Conservation (phyloP, 2,329 filamentous ascomycete species). For the Xylaria sp. region DNA sequence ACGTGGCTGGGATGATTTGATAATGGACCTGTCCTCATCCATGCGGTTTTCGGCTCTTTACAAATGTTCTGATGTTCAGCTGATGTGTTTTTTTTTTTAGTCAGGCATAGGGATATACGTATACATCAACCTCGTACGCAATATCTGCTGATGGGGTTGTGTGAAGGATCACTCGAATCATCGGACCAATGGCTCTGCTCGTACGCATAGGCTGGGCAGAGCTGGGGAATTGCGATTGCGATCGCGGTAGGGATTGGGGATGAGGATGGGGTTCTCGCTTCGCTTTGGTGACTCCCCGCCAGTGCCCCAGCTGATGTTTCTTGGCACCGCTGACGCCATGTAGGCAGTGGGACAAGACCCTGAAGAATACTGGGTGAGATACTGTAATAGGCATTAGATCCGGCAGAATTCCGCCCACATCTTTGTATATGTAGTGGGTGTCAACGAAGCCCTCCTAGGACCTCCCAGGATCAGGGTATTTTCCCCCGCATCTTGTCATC, state of each 20-base stretch:
- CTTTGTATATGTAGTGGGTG: too few species aligned
- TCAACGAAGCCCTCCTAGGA: neutral
- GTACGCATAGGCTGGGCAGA: too few species aligned
- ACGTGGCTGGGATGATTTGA: too few species aligned
- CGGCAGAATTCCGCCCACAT: slow-evolving; percentile 24
- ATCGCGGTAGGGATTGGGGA: neutral
- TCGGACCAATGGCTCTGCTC: slow-evolving; percentile 8
- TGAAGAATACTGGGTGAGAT: too few species aligned
- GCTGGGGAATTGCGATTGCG: too few species aligned
- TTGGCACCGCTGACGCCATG: slow-evolving; percentile 27
- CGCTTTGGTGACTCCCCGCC: slow-evolving; percentile 6
- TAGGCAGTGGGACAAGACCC: neutral
- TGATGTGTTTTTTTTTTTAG: too few species aligned
- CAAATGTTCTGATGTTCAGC: too few species aligned
- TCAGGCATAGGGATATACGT: too few species aligned
- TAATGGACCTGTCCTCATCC: too few species aligned
- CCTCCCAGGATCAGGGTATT: slow-evolving; percentile 10
- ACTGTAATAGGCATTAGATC: slow-evolving; percentile 27
- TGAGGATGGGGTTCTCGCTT: slow-evolving; percentile 8
- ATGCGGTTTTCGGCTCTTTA: too few species aligned
- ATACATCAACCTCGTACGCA: neutral
- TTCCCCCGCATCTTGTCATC: slow-evolving; percentile 32
- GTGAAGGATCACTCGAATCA: slow-evolving; percentile 11
- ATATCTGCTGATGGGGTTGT: neutral
- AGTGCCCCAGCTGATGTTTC: slow-evolving; percentile 23